Evolutionary conservation across 441 rosid genomes (phyloP).

Genomic region (Biscutella auriculata): DNA sequence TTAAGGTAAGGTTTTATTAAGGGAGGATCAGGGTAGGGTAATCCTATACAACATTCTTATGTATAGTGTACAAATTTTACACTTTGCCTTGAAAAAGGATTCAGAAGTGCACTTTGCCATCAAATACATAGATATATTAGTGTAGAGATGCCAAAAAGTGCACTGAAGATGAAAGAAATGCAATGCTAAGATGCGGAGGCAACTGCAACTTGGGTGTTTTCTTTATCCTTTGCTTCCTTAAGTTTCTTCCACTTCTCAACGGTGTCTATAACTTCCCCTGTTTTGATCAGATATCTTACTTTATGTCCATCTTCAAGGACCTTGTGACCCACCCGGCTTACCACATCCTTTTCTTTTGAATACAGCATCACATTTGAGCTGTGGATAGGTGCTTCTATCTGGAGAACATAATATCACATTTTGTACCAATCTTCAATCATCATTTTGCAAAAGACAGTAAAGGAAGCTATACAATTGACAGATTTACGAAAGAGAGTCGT

Average conservation of each 20-base stretch:
- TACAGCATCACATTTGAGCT: conserved; percentile 94
- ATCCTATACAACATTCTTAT: too few species aligned
- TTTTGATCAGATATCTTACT: conserved; percentile 77
- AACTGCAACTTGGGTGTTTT: conserved; percentile 44
- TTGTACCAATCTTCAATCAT: background rate
- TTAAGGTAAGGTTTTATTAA: too few species aligned
- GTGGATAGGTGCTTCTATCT: conserved; percentile 92
- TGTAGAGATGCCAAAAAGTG: background rate
- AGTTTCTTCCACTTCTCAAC: conserved; percentile 61
- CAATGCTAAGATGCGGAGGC: conserved; percentile 8
- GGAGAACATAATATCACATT: conserved; percentile 18
- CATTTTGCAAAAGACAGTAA: background rate
- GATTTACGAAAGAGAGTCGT: background rate
- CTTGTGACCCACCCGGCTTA: conserved; percentile 80
- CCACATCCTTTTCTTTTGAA: conserved; percentile 66
- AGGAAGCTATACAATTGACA: background rate
- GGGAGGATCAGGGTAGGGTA: too few species aligned
- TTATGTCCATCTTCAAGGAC: conserved; percentile 56
- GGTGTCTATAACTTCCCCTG: conserved; percentile 70
- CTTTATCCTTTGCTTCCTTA: conserved; percentile 48
- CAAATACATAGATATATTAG: background rate
- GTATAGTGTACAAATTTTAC: background rate
- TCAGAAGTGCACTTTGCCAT: background rate
- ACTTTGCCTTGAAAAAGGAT: background rate
- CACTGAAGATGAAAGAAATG: conserved; percentile 8